Conservation (phyloP, 441 rosid species). For the Raphanus hybrid region DNA sequence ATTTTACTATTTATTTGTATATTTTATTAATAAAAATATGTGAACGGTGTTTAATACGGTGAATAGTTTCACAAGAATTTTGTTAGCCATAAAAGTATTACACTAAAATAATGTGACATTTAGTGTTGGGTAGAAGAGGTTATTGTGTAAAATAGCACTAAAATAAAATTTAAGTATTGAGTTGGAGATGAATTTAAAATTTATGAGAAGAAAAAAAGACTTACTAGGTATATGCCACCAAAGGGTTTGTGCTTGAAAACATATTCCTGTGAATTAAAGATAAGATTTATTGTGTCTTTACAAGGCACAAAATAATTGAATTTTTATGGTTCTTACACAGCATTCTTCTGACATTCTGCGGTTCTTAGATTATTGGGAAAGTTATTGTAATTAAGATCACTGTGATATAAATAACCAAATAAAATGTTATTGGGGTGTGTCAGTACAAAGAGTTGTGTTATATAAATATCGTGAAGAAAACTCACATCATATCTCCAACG, state of each 20-base stretch:
- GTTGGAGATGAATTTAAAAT: not conserved
- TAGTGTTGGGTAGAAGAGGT: too few species aligned
- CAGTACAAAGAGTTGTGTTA: not conserved
- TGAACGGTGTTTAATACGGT: too few species aligned
- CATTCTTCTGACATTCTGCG: not conserved
- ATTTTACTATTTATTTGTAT: too few species aligned
- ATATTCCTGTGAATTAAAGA: conserved; percentile 47
- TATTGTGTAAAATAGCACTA: too few species aligned
- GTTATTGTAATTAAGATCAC: conserved; percentile 65
- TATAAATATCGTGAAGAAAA: not conserved
- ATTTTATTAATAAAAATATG: too few species aligned
- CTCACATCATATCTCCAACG: conserved; percentile 52
- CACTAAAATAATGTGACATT: too few species aligned
- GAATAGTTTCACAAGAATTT: too few species aligned
- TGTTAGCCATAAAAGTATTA: too few species aligned
- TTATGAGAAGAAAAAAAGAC: conserved; percentile 19
- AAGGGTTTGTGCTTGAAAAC: conserved; percentile 62
- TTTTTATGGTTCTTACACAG: conserved; percentile 24
- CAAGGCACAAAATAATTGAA: conserved; percentile 13
- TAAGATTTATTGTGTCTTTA: conserved; percentile 32
- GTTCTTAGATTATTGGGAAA: conserved; percentile 28
- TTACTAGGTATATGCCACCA: conserved; percentile 42
- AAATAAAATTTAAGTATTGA: too few species aligned
- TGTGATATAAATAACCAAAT: conserved; percentile 34
- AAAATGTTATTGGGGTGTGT: not conserved